Base-by-base conservation (phyloP, 164 flowering plant species). In the Euptelea pleiosperma region DNA sequence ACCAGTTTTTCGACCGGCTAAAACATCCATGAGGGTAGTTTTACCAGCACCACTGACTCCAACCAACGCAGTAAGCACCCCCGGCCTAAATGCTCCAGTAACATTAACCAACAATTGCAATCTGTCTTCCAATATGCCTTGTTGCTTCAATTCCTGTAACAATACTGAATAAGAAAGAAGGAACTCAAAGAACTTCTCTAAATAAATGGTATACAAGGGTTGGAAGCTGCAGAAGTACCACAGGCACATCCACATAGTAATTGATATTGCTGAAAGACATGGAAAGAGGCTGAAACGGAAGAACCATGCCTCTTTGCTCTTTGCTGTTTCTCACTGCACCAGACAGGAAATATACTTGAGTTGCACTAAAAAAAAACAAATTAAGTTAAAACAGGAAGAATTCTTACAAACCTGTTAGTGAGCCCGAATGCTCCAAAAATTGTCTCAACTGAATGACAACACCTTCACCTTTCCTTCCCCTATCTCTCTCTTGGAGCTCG, bases 1-100 rank as follows among this genome's bases (percentile, higher is more conserved):
- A 46, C 97, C 97, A 68, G 97, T 94, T 82, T 94, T 94, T 64
- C 99, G 77, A 46, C 99, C 99, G 61, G 99, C 83, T 74, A 94
- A 78, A 55, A 94, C 97, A 76, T 93, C 99, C 99, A 93, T 93
- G 39, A 93, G 92, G 51, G 99, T 93, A 47, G 99, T 93, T 79
- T 94, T 94, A 48, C 99, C 99, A 63, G 99, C 99, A 70, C 99
- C 99, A 76, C 97, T 91, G 10, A 86, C 89, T 70, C 99, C 99
- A 36, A 91, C 95, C 73, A 94, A 68, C 55, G 99, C 99, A 56
- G 99, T 94, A 25, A 94, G 91, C 45, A 91, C 87, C 30, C 97
- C 97, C 12, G 99, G 97, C 66, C 89, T 86, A 64, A 94, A 94
- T 61, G 96, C 89, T 67, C 97, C 99, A 64, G 95, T 88, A 37